Base-by-base conservation (phyloP, 176 grass and related monocot species). In the Aegilops bicornis region DNA sequence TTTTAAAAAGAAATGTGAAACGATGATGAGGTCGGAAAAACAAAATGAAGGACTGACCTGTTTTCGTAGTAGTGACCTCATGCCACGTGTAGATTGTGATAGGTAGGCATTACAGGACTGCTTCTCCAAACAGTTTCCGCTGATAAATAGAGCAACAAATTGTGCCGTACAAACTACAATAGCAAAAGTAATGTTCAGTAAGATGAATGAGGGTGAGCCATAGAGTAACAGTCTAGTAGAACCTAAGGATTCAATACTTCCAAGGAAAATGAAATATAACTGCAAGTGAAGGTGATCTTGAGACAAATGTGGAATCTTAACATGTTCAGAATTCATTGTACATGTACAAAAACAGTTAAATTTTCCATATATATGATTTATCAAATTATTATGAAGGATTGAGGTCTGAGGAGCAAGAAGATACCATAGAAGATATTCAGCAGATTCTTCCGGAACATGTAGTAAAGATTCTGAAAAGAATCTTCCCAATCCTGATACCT, bases 371-470 rank as follows among this genome's bases (percentile, higher is more conserved):
- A 73, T 43, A 60, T 43, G n/a, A 60, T n/a, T 58, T 29, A 15
- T 2, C 22, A 74, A 65, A 4, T 79, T 23, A 72, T 19, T 76
- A 66, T 7, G 58, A 63, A 84, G 47, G 19, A 30, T 45, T 73
- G 37, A 39, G 37, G 14, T 80, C 1, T 64, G 14, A 70, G 39
- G 47, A 73, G 61, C 27, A 69, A 74, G 64, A 84, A 79, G 15
- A 50, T 94, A 99, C 97, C 97, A 99, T 99, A 99, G 85, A 99
- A 99, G 11, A 99, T 90, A 81, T 86, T 90, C 59, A 90, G 81
- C 64, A 85, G 77, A 72, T 94, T 94, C 77, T 93, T 99, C 90
- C 97, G 90, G 37, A 99, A 85, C 97, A 91, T 96, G 64, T 86
- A 89, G 56, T 99, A 99, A 71, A 99, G 90, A 89, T 88, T 92